Evolutionary conservation across 805 yeast genomes (phyloP), one percentile per base, ranked within the genome.

Genomic region (Cyberlindnera maritima): DNA sequence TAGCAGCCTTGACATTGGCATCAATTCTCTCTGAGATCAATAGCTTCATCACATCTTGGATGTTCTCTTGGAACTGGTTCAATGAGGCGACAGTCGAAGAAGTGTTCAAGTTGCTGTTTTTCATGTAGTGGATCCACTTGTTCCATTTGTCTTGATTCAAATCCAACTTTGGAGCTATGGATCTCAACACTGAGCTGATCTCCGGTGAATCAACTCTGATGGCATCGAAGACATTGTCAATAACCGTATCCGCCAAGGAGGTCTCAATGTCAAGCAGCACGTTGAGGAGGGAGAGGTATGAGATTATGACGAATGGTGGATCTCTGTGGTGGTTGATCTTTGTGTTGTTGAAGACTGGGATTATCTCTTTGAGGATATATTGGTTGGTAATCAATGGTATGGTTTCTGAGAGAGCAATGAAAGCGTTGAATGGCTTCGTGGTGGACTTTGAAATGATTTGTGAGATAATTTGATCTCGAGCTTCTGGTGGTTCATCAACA

Each of bases 81-180:
- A 61, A 39, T 36, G 55, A 53, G 43, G 76, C 60, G 3, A 79
- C 61, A 10, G 72, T 60, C 11, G 60, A 50, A 2, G 79, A 67
- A 12, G 74, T 60, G 21, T 65, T 60, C 18, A 57, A 23, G 46
- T 75, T 76, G 8, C 71, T 72, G 42, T 61, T 64, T 39, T 57
- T 65, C 43, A 77, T 66, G 46, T 68, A 71, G 37, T 65, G 56
- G 1, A 69, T 20, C 60, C 79, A 65, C 39, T 64, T 67, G 0
- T 57, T 45, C 44, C 58, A 50, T 18, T 52, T 21, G 2, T 28
- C 41, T 1, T 43, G 35, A 1, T 43, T 10, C 4, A 57, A 23
- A 5, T n/a, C 2, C 15, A 59, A 14, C 11, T 49, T 46, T 17
- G 58, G 49, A 2, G 56, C 48, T 4, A 59, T 40, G 3, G 20